phyloP scores from a whole-genome alignment of 2,329 filamentous ascomycete species.

The Fusarium nurragi region DNA sequence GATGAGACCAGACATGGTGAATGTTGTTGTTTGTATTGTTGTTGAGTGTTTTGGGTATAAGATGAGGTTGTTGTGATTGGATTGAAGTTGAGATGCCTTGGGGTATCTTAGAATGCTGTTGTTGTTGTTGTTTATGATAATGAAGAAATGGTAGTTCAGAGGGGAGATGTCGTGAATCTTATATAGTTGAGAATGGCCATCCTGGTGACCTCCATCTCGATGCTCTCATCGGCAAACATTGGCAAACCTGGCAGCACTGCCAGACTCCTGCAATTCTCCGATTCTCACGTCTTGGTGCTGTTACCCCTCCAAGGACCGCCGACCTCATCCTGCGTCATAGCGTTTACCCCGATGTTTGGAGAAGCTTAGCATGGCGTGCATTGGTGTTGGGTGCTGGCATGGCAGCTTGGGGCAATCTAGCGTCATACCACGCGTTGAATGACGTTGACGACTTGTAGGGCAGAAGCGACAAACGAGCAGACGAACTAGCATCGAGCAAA shows the following conservation, averaged over 20 bases:
- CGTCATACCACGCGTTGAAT: slow-evolving; percentile 39
- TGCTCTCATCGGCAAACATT: slow-evolving; percentile 18
- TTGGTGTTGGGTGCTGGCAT: slow-evolving; percentile 19
- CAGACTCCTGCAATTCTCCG: slow-evolving; percentile 4
- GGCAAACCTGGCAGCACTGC: slow-evolving; percentile 22
- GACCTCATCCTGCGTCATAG: slow-evolving; percentile 44
- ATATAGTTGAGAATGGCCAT: slow-evolving; percentile 33
- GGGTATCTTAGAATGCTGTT: slow-evolving; percentile 35
- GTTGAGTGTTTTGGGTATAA: slow-evolving; percentile 21
- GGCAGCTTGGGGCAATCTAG: slow-evolving; percentile 24
- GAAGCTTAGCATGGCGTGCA: slow-evolving; percentile 20
- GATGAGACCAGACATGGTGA: slow-evolving; percentile 65
- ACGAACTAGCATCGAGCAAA: slow-evolving; percentile 6
- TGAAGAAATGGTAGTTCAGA: background rate
- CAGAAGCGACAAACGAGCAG: slow-evolving; percentile 3
- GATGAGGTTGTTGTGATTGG: background rate
- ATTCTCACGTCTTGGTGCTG: background rate
- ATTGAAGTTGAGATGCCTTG: slow-evolving; percentile 20
- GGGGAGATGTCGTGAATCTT: slow-evolving; percentile 24
- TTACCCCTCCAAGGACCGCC: slow-evolving; percentile 21
- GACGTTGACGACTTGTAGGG: slow-evolving; percentile 41
- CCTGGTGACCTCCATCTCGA: slow-evolving; percentile 25
- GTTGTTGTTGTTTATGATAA: slow-evolving; percentile 30
- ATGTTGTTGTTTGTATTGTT: slow-evolving; percentile 8
- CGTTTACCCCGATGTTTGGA: slow-evolving; percentile 19